Conservation (phyloP, 768 basidiomycete genomes). For the Hemileccinum impolitum region DNA sequence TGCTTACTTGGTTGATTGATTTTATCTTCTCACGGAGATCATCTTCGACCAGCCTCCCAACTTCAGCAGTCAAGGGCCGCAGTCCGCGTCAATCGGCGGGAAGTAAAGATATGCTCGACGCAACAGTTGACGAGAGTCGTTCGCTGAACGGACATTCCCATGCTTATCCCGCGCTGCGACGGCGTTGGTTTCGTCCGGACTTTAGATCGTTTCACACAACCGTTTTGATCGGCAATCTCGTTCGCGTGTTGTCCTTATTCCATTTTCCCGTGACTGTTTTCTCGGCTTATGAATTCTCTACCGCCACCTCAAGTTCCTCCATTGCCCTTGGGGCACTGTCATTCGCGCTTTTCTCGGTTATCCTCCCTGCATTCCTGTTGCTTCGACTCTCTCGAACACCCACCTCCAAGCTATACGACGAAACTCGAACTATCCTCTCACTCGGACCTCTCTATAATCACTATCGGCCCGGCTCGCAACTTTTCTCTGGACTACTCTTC, state of each 20-base stretch:
- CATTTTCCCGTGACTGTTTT: constrained; percentile 94
- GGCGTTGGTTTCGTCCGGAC: constrained; percentile 44
- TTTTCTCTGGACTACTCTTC: constrained; percentile 82
- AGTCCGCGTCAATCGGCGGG: constrained; percentile 41
- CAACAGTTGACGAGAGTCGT: constrained; percentile 27
- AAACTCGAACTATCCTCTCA: constrained; percentile 85
- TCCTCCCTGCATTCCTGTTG: constrained; percentile 72
- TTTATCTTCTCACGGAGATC: constrained; percentile 37
- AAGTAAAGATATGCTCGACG: constrained; percentile 53
- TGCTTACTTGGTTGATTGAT: constrained; percentile 73
- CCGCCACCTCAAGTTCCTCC: constrained; percentile 49
- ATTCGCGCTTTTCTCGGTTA: constrained; percentile 75
- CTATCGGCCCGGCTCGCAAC: constrained; percentile 86
- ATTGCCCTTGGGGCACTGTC: constrained; percentile 79
- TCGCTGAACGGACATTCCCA: constrained; percentile 26
- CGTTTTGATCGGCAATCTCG: constrained; percentile 85
- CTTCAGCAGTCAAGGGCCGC: constrained; percentile 25
- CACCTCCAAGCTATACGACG: constrained; percentile 90
- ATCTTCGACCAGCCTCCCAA: constrained; percentile 13
- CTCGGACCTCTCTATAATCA: constrained; percentile 94
- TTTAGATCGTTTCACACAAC: constrained; percentile 78
- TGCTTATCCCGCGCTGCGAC: constrained; percentile 24
- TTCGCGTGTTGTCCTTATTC: constrained; percentile 87
- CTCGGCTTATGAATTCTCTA: constrained; percentile 64
- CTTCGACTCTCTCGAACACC: constrained; percentile 76